Base-by-base conservation (phyloP, 441 rosid species). In the Rhodomyrtus psidioides region DNA sequence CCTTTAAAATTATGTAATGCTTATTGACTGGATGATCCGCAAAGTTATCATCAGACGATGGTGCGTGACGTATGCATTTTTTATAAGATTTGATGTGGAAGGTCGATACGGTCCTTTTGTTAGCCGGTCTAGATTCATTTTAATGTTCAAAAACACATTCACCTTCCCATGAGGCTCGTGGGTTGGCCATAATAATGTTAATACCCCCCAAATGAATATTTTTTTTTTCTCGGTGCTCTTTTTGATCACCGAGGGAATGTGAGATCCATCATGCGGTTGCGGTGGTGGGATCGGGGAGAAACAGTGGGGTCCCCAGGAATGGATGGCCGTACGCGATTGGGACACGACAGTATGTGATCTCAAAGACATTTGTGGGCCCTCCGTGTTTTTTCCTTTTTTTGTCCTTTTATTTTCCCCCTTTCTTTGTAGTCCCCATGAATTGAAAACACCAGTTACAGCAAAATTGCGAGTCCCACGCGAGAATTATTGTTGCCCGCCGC, bases 61-160 rank as follows among this genome's bases (percentile, higher is more conserved):
- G 9, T 30, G n/a, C 1, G 1, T 9, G 1, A 19, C 2, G 0
- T 9, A 1, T 19, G 4, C 5, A 34, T 10, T n/a, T n/a, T 17
- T 19, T 9, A 10, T 65, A 21, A 6, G 19, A 62, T 17, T 30
- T 2, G 21, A 30, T 4, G 30, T 17, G 42, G 44, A 17, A 1
- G 44, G 1, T 62, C 6, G 4, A 28, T 65, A 17, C 1, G 14
- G 14, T 19, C 26, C 3, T 55, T 55, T 55, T 21, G 34, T 65
- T 19, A 0, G 2, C 9, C 2, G 2, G 14, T 62, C 46, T 0
- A 34, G 1, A 30, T 30, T 30, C 39, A 28, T 60, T 60, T 60
- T 60, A 28, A 16, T 7, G 30, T 13, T 60, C 23, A 1, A 7
- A 7, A 4, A 2, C 28, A 16, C 42, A 60, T 28, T 16, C 23